These are phyloP conservation scores for Colletotrichum eleusines DNA, from an alignment of 2,329 filamentous ascomycete genomes.

Conservation along the genomic window DNA sequence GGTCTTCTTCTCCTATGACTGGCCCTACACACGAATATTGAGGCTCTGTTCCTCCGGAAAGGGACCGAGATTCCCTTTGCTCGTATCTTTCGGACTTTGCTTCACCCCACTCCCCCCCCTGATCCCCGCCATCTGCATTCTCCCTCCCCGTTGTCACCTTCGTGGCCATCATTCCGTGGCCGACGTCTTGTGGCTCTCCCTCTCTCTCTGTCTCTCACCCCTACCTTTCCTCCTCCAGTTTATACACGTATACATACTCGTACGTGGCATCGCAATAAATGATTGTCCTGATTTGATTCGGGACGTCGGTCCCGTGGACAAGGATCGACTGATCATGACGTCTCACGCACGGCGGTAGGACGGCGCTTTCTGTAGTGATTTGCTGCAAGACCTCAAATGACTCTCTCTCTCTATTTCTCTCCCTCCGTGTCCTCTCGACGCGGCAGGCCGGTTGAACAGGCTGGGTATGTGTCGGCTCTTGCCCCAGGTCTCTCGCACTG, in stretches of 20 bases:
- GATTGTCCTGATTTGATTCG: background rate
- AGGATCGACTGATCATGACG: slow-evolving; percentile 18
- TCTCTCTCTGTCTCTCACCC: background rate
- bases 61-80: background rate
- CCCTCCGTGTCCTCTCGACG: too few relatives aligned
- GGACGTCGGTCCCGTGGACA: background rate
- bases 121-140: slow-evolving; percentile 5
- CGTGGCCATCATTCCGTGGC: background rate
- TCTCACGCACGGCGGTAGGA: background rate
- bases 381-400: background rate
- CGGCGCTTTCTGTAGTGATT: background rate
- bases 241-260: background rate
- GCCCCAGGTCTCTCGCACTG: background rate
- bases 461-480: background rate
- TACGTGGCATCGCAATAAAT: slow-evolving; percentile 4
- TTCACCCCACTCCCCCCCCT: slow-evolving; percentile 3
- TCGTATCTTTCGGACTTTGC: background rate
- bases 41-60: slow-evolving; percentile 11
- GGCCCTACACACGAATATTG: background rate
- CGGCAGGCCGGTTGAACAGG: background rate
- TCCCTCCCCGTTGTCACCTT: background rate
- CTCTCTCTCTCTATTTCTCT: background rate
- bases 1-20: background rate
- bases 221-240: background rate
- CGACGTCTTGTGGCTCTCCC: slow-evolving; percentile 7